Evolutionary conservation across 2,329 filamentous ascomycete genomes (phyloP), one percentile per base, ranked within the genome.

Genomic region (Dactylellina drechsleri): DNA sequence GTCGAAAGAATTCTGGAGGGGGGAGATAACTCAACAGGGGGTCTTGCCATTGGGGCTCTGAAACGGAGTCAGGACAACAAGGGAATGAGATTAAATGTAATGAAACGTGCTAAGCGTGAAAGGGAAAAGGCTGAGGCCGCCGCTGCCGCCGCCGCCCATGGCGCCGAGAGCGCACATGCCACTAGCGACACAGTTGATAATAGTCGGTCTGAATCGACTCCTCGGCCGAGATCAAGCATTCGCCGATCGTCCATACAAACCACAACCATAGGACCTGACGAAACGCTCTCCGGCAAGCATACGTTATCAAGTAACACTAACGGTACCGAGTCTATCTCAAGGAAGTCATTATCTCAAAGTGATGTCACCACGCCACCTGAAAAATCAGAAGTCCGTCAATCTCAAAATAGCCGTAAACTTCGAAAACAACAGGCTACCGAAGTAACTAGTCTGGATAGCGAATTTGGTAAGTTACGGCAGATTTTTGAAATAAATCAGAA

Each of bases 81-180:
- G 49, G 90, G 91, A 7, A 91, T 92, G 88, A 90, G 91, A 79
- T 84, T 92, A 23, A 92, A 92, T 79, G 90, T 92, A 78, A 89
- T 91, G 1, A 92, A 92, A 82, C 91, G 91, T 80, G 73, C 70
- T 15, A 73, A 68, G 1, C 56, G 71, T 49, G 66, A 78, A 67
- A 72, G 76, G 66, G 64, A 76, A 49, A 59, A 67, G 60, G 62
- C 75, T 23, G 68, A 75, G 40, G 66, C 74, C 5, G 66, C 60
- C 13, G 72, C 74, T 1, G 72, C 57, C 6, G 77, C 71, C 1
- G 72, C 57, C 6, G 66, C 65, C 15, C 61, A 77, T 54, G 62
- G 47, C 7, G 15, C 57, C 0, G 62, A 62, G 7, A 43, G 16
- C 8, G 18, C 23, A 3, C 47, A 41, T 15, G 13, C 7, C 12